phyloP scores from a whole-genome alignment of 75 land plant species.

The Azolla pinnata region DNA sequence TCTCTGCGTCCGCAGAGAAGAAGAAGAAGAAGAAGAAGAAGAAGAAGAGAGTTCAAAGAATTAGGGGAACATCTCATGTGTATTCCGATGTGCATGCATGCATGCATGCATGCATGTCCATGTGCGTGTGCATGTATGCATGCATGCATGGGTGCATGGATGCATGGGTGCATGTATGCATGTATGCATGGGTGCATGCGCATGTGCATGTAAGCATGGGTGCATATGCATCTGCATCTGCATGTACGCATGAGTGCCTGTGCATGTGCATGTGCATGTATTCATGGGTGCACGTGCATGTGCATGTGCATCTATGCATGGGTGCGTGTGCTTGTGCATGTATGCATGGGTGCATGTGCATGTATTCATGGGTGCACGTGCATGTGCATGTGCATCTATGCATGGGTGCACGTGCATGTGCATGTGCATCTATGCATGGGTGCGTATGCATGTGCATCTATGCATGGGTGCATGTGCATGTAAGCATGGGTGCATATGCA shows the following conservation, averaged over 20 bases:
- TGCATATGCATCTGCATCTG: background rate
- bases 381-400: background rate
- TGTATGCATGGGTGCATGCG: too few relatives aligned
- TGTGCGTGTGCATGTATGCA: background rate
- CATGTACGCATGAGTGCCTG: background rate
- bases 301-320: background rate
- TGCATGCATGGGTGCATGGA: background rate
- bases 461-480: background rate
- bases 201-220: too few relatives aligned
- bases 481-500: background rate
- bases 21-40: background rate
- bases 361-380: background rate
- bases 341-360: background rate
- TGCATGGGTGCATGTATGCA: background rate
- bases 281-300: background rate
- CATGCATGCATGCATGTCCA: background rate
- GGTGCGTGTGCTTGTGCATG: background rate
- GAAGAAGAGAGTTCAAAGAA: background rate
- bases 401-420: background rate
- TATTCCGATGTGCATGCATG: background rate
- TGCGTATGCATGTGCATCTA: background rate
- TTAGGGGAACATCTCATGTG: background rate
- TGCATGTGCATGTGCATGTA: background rate
- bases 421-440: background rate
- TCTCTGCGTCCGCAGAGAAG: background rate